phyloP scores from a whole-genome alignment of 495 filamentous ascomycete species.

The Copromyces sp. region DNA sequence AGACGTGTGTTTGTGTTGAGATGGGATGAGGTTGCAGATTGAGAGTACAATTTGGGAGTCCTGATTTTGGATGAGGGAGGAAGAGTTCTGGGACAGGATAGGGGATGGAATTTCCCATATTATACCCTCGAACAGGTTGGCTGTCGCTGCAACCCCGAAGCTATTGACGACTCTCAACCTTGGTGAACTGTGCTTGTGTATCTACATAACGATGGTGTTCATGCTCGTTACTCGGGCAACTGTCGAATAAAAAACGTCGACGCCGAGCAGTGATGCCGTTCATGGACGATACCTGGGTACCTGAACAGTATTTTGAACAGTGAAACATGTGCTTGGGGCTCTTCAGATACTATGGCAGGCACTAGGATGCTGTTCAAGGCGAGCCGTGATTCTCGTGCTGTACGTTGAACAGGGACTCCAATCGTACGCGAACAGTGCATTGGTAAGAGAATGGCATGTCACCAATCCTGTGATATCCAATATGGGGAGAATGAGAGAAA shows the following conservation, averaged over 20 bases:
- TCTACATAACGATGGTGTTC: neutral
- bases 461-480: neutral
- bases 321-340: neutral
- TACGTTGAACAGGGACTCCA: neutral
- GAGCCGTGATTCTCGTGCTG: neutral
- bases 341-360: neutral
- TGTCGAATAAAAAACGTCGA: neutral
- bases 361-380: neutral
- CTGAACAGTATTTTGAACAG: neutral
- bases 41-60: neutral
- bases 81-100: neutral
- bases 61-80: neutral
- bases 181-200: neutral
- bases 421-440: neutral
- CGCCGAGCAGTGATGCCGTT: neutral
- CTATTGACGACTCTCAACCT: neutral
- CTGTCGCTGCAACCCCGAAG: neutral
- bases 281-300: neutral
- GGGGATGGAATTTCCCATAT: neutral
- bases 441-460: neutral
- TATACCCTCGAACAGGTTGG: neutral
- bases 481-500: too few species aligned
- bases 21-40: neutral
- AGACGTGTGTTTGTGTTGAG: neutral
- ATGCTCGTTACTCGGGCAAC: neutral